phyloP scores from a whole-genome alignment of 345 rosid genomes.

The Garcia nutans region DNA sequence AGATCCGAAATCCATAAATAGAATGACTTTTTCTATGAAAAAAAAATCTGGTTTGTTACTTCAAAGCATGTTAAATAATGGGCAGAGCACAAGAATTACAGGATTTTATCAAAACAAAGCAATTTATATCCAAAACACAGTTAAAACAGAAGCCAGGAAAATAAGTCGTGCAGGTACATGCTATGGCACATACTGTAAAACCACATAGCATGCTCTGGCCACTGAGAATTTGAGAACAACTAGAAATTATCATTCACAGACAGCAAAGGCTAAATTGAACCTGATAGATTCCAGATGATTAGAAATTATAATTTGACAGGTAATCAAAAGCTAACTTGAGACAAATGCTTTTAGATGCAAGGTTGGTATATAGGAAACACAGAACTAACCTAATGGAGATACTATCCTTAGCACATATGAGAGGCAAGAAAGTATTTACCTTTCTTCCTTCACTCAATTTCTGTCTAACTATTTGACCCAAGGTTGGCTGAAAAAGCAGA shows the following conservation, averaged over 20 bases:
- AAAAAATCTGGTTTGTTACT: neutral
- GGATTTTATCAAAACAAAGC: neutral
- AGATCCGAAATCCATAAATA: constrained; percentile 3
- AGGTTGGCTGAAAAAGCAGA: constrained; percentile 53
- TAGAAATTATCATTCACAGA: neutral
- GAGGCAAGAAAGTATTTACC: constrained; percentile 37
- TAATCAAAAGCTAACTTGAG: neutral
- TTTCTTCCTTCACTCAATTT: constrained; percentile 90
- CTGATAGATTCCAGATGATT: constrained; percentile 1
- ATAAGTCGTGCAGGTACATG: neutral
- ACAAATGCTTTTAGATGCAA: constrained; percentile 8
- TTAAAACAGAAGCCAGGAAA: constrained; percentile 1
- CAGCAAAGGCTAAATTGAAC: neutral
- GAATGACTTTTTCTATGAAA: constrained; percentile 7
- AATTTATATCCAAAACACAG: neutral
- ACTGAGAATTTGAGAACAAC: neutral
- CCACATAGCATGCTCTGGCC: neutral
- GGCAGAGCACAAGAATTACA: neutral
- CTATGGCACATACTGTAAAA: neutral
- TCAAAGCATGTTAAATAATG: neutral
- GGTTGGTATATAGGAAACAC: neutral
- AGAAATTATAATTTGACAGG: neutral
- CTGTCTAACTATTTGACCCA: constrained; percentile 84
- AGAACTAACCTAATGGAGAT: neutral
- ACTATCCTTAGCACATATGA: neutral